Conservation (phyloP, 2,329 filamentous ascomycete genomes). For the Aspergillus felis region DNA sequence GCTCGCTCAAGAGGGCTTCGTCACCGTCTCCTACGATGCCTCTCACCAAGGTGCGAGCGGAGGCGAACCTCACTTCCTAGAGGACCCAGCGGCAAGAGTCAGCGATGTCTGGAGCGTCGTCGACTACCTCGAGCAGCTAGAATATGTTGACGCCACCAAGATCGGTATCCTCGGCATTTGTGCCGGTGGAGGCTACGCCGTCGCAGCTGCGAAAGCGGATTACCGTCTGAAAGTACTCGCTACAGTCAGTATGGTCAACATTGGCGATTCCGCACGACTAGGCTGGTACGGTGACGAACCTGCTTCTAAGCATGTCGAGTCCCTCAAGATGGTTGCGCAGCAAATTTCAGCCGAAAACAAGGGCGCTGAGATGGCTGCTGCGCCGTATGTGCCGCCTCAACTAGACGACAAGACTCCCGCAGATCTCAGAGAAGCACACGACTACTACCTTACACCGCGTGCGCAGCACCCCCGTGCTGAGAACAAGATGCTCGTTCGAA, state of each 20-base stretch:
- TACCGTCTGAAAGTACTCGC: slow-evolving; percentile 18
- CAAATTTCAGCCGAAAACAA: slow-evolving; percentile 15
- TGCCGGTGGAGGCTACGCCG: slow-evolving; percentile 18
- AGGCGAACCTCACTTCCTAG: slow-evolving; percentile 18
- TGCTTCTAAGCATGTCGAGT: not conserved
- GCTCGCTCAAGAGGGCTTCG: slow-evolving; percentile 12
- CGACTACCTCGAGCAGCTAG: slow-evolving; percentile 19
- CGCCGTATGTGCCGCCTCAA: slow-evolving; percentile 11
- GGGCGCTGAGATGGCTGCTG: slow-evolving; percentile 13
- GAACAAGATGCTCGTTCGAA: too few relatives aligned
- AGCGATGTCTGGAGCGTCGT: slow-evolving; percentile 20
- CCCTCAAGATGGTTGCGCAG: slow-evolving; percentile 14
- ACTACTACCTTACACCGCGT: slow-evolving; percentile 14
- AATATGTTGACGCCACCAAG: slow-evolving; percentile 16
- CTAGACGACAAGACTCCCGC: slow-evolving; percentile 9
- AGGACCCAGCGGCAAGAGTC: slow-evolving; percentile 21
- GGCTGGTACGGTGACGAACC: slow-evolving; percentile 9
- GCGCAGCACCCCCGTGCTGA: not conserved
- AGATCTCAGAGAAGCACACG: slow-evolving; percentile 10
- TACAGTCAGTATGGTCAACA: slow-evolving; percentile 14
- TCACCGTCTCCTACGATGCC: slow-evolving; percentile 18
- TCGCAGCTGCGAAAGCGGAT: slow-evolving; percentile 18
- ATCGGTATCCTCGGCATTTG: slow-evolving; percentile 24
- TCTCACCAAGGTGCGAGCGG: slow-evolving; percentile 22
- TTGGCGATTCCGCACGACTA: slow-evolving; percentile 15